Evolutionary conservation across 1,284 basidiomycete species (phyloP).

Genomic region (Cystobasidium pallidum): DNA sequence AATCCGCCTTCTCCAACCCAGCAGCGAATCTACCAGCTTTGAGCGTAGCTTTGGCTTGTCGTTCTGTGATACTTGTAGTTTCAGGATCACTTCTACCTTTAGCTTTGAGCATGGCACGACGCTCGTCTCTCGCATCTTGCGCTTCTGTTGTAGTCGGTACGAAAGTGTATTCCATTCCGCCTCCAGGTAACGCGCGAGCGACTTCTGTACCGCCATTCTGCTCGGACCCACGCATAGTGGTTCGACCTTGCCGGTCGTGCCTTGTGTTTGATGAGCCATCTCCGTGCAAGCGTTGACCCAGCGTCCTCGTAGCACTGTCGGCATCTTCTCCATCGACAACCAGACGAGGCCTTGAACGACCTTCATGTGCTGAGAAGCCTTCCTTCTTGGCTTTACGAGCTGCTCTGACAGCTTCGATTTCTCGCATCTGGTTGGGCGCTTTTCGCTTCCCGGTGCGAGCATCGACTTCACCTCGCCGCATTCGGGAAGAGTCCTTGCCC

Average conservation of each 20-base stretch:
- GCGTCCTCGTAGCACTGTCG: constrained; percentile 1
- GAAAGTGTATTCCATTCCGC: constrained; percentile 34
- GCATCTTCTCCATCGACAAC: constrained; percentile 47
- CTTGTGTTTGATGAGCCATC: constrained; percentile 6
- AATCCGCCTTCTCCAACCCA: constrained; percentile 50
- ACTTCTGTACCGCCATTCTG: constrained; percentile 21
- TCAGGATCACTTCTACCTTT: constrained; percentile 20
- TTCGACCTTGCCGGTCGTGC: constrained; percentile 21
- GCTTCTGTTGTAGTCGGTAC: constrained; percentile 18
- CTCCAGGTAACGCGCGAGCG: constrained; percentile 28
- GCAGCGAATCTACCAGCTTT: constrained; percentile 28
- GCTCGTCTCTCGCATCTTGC: constrained; percentile 30
- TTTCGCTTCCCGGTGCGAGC: constrained; percentile 41
- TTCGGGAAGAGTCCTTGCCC: constrained; percentile 41
- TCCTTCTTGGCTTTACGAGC: constrained; percentile 40
- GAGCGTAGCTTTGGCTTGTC: constrained; percentile 30
- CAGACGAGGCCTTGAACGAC: constrained; percentile 31
- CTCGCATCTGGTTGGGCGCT: constrained; percentile 35
- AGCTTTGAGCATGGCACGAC: constrained; percentile 2
- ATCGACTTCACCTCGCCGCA: constrained; percentile 42
- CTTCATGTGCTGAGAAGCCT: constrained; percentile 46
- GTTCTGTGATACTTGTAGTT: constrained; percentile 20
- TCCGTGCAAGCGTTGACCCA: constrained; percentile 26
- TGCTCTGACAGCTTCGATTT: constrained; percentile 42
- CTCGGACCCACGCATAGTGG: constrained; percentile 30